A percentile compares a stretch with the other conserved stretches of the same genome.
Evolutionary conservation across 768 basidiomycete genomes (phyloP).

Genomic region (Lentinula edodes): DNA sequence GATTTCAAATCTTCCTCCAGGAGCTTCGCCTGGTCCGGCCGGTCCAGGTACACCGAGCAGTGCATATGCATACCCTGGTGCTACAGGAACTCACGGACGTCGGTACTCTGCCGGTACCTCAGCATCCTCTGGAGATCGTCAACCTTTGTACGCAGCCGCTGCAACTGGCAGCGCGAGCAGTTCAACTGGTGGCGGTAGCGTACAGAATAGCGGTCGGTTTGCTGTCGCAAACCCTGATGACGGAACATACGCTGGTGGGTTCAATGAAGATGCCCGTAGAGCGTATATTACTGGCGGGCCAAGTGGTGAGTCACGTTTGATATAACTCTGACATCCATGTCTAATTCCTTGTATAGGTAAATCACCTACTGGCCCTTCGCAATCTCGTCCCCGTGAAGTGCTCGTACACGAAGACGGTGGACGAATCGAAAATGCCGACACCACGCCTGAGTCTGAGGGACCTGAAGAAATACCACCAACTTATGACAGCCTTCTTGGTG

Average conservation of each 20-base stretch:
- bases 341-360: not conserved
- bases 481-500: not conserved
- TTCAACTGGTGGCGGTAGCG: not conserved
- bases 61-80: not conserved
- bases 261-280: not conserved
- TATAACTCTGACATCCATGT: not conserved
- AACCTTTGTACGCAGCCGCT: not conserved
- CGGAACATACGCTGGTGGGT: not conserved
- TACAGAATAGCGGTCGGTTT: not conserved
- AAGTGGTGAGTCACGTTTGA: not conserved
- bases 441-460: not conserved
- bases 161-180: not conserved
- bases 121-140: not conserved
- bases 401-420: conserved; percentile 2
- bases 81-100: not conserved
- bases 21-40: not conserved
- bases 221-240: conserved; percentile 1
- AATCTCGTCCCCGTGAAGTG: conserved; percentile 1
- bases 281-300: conserved; percentile 1
- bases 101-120: not conserved
- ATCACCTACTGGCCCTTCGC: not conserved
- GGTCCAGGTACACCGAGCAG: not conserved
- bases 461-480: conserved; percentile 4
- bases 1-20: not conserved
- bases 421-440: not conserved